Evolutionary conservation across 1,284 basidiomycete genomes (phyloP), one percentile per base, ranked within the genome.

Genomic region (Microbotryum violaceum): DNA sequence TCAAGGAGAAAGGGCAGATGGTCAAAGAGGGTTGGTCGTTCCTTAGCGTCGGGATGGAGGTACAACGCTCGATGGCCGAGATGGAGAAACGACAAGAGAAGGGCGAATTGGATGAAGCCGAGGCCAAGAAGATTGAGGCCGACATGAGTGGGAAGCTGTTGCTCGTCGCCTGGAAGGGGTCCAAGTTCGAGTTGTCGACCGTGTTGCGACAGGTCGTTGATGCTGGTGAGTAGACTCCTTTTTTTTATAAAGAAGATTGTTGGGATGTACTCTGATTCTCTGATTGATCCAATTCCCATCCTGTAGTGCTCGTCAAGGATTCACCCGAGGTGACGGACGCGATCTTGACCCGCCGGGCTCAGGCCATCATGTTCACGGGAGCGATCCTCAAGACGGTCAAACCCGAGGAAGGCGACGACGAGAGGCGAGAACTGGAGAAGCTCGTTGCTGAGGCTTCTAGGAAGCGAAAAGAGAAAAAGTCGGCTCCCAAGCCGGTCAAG

Each of bases 141-240:
- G 96, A 98, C 71, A 83, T 98, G 70, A 94, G 90, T 20, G 91
- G 91, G 63, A 97, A 93, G 79, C 84, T 86, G 70, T 62, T 97
- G 77, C 82, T 96, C 37, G 91, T 91, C 10, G 93, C 92, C 29
- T 97, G 92, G 92, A 84, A 90, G 63, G 92, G 91, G 18, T 92
- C 91, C 2, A 84, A 91, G 55, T 85, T 94, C 74, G 92, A 97
- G 78, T 89, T 94, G 31, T 65, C 70, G 47, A 67, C 62, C 9
- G 68, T 74, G 3, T 55, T 74, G 27, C 56, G 72, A 51, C 67
- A 72, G 54, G 73, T 71, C 25, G 71, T 72, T n/a, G 71, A 84
- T 86, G 47, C 88, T 88, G 74, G 89, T 91, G 58, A 69, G 75
- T 71, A 31, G 14, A 14, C 1, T 21, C 16, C 18, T 33, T 16